Evolutionary conservation across 768 basidiomycete genomes (phyloP), one percentile per base, ranked within the genome.

Genomic region (Candolleomyces eurysporus): DNA sequence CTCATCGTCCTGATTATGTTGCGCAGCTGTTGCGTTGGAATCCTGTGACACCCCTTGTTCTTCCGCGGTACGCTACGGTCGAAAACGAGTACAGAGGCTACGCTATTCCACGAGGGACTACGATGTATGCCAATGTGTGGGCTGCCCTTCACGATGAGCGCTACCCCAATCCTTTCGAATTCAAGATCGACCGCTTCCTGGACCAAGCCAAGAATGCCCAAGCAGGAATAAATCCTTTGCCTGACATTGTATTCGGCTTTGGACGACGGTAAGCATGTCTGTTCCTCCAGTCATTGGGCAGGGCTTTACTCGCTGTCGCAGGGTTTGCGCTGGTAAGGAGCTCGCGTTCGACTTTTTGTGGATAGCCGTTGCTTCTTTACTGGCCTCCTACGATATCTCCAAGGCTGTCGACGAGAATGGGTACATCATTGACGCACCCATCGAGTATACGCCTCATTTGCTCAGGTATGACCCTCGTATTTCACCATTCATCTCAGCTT

Each of bases 311-410:
- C 17, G 36, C 36, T 7, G 11, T 11, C 36, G 8, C 52, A 81
- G 81, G 45, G 66, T 76, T 50, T 83, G 82, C 65, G 81, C 81
- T 4, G 80, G 82, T 10, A 72, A 75, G 32, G 75, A 72, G 68
- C 67, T 83, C 6, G 82, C 79, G 31, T 70, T 75, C 48, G 78
- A 78, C 64, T 74, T 76, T 6, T 56, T 82, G 22, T 82, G 77
- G 77, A 77, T 82, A 26, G 68, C 75, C 7, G 68, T 79, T 8
- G 76, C 78, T 19, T 77, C 75, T 30, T 67, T 80, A 17, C 65
- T 83, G 19, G 59, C 75, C 2, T 73, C 76, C 4, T 82, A 75
- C 66, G 66, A 71, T 22, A 78, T 83, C 26, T 65, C 73, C 30
- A 76, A 73, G 60, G 67, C 76, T n/a, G 59, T 71, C 11, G 74